These are phyloP conservation scores for Cercospora sp. DNA, from an alignment of 2,329 filamentous ascomycete genomes.

Conservation along the genomic window DNA sequence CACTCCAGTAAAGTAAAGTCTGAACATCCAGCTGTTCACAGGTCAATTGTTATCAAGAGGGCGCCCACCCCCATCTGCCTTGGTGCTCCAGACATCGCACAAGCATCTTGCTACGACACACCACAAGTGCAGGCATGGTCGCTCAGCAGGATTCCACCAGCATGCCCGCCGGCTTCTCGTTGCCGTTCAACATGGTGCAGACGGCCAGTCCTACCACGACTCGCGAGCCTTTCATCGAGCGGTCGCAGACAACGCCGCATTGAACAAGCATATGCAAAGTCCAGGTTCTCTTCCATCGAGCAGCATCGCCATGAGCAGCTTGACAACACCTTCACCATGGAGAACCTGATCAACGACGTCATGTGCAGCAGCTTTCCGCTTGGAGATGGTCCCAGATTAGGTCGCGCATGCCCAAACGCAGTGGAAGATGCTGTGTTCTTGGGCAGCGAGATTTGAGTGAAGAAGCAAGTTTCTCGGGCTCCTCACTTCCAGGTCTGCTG, in stretches of 20 bases:
- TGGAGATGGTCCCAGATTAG: neutral
- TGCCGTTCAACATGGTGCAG: neutral
- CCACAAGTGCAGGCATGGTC: neutral
- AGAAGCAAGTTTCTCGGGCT: neutral
- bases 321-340: constrained; percentile 1
- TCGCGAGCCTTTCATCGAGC: constrained; percentile 2
- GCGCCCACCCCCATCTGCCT: neutral
- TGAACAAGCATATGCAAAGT: neutral
- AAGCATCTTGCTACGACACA: neutral
- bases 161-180: neutral
- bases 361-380: constrained; percentile 1
- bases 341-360: constrained; percentile 3
- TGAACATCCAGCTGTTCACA: neutral
- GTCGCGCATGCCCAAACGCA: neutral
- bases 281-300: neutral
- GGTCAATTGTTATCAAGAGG: neutral
- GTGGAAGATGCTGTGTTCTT: neutral
- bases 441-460: neutral
- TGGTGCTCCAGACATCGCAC: neutral
- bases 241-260: neutral
- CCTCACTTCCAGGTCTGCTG: too few species aligned
- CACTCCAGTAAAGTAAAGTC: neutral
- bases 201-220: neutral
- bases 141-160: constrained; percentile 8
- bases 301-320: neutral